Base-by-base conservation (phyloP, 192 early-diverging fungal genomes). In the Paraglomus occultum region DNA sequence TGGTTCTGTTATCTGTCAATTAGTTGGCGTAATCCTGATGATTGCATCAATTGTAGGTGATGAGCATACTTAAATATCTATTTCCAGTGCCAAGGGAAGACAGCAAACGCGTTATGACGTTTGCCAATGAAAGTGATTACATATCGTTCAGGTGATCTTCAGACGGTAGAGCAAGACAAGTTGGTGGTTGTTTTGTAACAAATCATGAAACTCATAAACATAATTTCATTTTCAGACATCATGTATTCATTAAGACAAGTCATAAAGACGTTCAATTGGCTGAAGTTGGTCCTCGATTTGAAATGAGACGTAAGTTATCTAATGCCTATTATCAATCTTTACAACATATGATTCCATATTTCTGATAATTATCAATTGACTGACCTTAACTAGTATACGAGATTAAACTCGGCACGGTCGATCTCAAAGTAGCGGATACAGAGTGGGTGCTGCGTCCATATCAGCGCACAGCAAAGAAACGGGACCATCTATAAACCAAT, bases 81-180 rank as follows among this genome's bases (percentile, higher is more conserved):
- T 99, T 98, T 79, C 97, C 97, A 1, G 95, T 98, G 22, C 97
- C 97, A 11, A 99, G 95, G 82, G 89, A 88, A 53, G 97, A 99
- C 76, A 89, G 86, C 71, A 96, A 95, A 80, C 89, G 95, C 31
- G 94, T 95, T 43, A 95, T 99, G 90, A 95, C 97, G 9, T 99
- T 99, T 85, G 81, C 91, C 65, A 97, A 99, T 80, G 89, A 95
- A 64, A 91, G 84, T 74, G 97, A 99, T 82, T 98, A 89, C 73
- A 97, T 99, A 64, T 96, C 94, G 44, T 99, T 94, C 83, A 82
- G 87, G 85, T 88, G 79, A 47, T 15, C 6, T 31, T 31, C 31
- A 31, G 31, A 31, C 31, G 3, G 31, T 31, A 31, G 31, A 31
- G 31, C 31, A 31, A 31, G 31, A 31, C 1, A 31, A 31, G 31